These are phyloP conservation scores for Raphanus hybrid DNA, from an alignment of 441 rosid genomes.

Conservation along the genomic window DNA sequence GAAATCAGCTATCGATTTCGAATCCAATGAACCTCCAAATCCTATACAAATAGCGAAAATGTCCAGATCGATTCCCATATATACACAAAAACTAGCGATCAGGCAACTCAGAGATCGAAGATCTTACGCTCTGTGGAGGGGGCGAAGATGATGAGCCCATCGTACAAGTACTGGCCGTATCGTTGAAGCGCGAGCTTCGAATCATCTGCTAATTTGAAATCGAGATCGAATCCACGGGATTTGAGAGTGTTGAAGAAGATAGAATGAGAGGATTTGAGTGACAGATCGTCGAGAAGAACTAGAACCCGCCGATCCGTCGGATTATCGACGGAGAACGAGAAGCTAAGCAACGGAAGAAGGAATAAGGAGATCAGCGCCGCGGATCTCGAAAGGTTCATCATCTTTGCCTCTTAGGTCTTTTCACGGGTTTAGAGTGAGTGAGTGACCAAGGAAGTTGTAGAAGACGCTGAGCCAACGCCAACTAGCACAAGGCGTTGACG, in stretches of 20 bases:
- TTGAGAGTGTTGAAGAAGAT: constrained; percentile 75
- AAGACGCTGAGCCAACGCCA: constrained; percentile 23
- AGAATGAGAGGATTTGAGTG: constrained; percentile 81
- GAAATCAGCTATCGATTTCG: constrained; percentile 68
- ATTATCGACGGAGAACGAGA: constrained; percentile 64
- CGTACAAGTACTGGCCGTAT: constrained; percentile 83
- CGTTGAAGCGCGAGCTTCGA: constrained; percentile 74
- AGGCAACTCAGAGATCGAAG: neutral
- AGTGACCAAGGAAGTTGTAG: neutral
- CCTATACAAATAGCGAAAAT: constrained; percentile 43
- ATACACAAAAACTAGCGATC: neutral
- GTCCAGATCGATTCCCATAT: neutral
- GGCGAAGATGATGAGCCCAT: constrained; percentile 70
- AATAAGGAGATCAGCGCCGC: constrained; percentile 43
- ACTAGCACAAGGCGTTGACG: constrained; percentile 30
- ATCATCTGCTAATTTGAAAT: constrained; percentile 82
- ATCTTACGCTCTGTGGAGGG: constrained; percentile 78
- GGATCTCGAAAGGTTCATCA: constrained; percentile 54
- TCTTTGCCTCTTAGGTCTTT: constrained; percentile 36
- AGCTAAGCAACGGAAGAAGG: constrained; percentile 57
- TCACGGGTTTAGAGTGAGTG: constrained; percentile 34
- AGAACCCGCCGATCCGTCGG: constrained; percentile 70
- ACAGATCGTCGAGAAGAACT: constrained; percentile 77
- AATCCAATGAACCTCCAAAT: constrained; percentile 75
- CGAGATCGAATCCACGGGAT: constrained; percentile 74